phyloP scores from a whole-genome alignment of 2,329 filamentous ascomycete species.

The Ascochyta rabiei region DNA sequence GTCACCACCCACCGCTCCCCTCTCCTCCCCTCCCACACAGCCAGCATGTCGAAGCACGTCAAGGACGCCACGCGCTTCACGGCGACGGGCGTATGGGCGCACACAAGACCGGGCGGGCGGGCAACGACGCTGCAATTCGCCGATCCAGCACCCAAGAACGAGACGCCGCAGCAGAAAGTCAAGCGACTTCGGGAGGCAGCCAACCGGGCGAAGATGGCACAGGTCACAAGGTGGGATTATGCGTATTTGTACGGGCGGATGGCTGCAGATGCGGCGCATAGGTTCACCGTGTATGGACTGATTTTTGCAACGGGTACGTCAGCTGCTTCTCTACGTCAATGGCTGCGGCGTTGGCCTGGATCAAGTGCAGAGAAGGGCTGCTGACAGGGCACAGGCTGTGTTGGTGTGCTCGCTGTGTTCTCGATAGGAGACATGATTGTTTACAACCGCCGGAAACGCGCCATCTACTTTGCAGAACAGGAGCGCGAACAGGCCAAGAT shows the following conservation, averaged over 20 bases:
- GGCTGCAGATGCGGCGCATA: constrained; percentile 65
- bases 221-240: constrained; percentile 61
- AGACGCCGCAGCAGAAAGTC: constrained; percentile 62
- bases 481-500: constrained; percentile 52
- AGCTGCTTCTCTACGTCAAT: constrained; percentile 14
- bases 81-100: constrained; percentile 71
- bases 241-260: constrained; percentile 45
- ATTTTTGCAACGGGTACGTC: constrained; percentile 65
- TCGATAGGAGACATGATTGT: constrained; percentile 70
- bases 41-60: constrained; percentile 68
- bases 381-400: constrained; percentile 54
- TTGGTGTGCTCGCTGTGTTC: constrained; percentile 66
- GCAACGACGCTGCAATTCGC: constrained; percentile 49
- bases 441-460: constrained; percentile 69
- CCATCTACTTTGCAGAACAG: constrained; percentile 64
- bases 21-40: constrained; percentile 5
- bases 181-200: constrained; percentile 58
- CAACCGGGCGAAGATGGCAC: constrained; percentile 53
- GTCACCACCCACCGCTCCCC: constrained; percentile 14
- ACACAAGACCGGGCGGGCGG: constrained; percentile 61
- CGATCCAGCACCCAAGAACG: constrained; percentile 51
- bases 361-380: not conserved
- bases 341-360: not conserved
- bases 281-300: constrained; percentile 63
- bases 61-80: constrained; percentile 83